phyloP scores from a whole-genome alignment of 306 rosid species.

The Amphicarpaea edgeworthii region DNA sequence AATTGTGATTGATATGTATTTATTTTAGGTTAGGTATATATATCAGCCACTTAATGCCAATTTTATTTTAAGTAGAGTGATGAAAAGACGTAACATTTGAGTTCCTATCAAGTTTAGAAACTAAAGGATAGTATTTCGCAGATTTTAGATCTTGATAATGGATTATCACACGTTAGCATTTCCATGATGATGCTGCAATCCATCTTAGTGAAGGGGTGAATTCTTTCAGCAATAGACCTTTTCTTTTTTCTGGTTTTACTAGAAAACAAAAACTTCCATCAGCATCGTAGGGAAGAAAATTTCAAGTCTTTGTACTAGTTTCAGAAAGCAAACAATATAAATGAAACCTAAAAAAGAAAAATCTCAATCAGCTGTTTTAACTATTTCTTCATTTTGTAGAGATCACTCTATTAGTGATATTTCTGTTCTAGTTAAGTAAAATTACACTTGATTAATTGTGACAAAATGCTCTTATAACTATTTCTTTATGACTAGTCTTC shows the following conservation, averaged over 20 bases:
- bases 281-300: conserved; percentile 13
- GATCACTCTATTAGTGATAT: no score
- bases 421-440: no score
- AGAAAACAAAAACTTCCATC: conserved; percentile 7
- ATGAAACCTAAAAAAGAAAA: background rate
- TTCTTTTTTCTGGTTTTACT: background rate
- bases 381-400: background rate
- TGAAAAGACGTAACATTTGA: conserved; percentile 2
- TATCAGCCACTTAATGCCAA: conserved; percentile 26
- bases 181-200: background rate
- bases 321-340: background rate
- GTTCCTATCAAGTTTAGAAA: conserved; percentile 27
- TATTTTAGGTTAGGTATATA: conserved; percentile 4
- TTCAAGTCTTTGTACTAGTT: conserved; percentile 2
- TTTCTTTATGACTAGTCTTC: background rate
- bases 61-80: conserved; percentile 11
- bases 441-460: no score
- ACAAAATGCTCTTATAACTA: background rate
- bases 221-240: conserved; percentile 8
- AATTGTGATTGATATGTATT: background rate
- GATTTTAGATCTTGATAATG: conserved; percentile 8
- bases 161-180: conserved; percentile 21
- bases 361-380: background rate
- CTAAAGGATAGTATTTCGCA: background rate
- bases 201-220: background rate